Percentiles rank a stretch among this genome's conserved stretches.
These are phyloP conservation scores for Linderniella brevidens DNA, from an alignment of 257 asterid species.

Conservation along the genomic window DNA sequence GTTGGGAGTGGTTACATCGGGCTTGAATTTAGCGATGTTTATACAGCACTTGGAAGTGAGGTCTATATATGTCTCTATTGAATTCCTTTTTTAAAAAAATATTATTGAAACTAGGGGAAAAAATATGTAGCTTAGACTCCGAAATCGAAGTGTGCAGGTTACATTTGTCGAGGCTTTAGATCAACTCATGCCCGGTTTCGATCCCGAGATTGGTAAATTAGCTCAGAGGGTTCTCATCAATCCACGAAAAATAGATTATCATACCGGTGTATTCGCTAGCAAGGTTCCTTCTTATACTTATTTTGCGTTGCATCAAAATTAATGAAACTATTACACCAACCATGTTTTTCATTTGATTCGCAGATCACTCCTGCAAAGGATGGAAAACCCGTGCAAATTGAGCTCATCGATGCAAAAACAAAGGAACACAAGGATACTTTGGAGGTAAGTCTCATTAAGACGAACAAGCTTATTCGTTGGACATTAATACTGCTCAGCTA, in stretches of 20 bases:
- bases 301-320: too few species aligned
- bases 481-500: too few species aligned
- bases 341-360: background rate
- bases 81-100: too few species aligned
- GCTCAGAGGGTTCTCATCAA: constrained; percentile 65
- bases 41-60: constrained; percentile 92
- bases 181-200: constrained; percentile 86
- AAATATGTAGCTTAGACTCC: too few species aligned
- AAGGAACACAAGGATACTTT: constrained; percentile 74
- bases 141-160: constrained; percentile 13
- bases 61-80: constrained; percentile 13
- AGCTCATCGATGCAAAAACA: constrained; percentile 95
- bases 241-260: constrained; percentile 65
- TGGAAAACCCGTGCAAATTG: constrained; percentile 92
- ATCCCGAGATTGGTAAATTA: constrained; percentile 70
- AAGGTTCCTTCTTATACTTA: constrained; percentile 20
- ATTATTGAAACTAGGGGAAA: too few species aligned
- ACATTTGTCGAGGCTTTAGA: constrained; percentile 30
- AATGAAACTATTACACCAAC: too few species aligned
- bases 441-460: constrained; percentile 36
- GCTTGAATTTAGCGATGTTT: constrained; percentile 82
- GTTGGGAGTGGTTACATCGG: constrained; percentile 95
- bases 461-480: background rate
- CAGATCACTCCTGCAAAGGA: constrained; percentile 94
- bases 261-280: constrained; percentile 70